phyloP scores from a whole-genome alignment of 495 filamentous ascomycete species.

The Xylaria intraflava region DNA sequence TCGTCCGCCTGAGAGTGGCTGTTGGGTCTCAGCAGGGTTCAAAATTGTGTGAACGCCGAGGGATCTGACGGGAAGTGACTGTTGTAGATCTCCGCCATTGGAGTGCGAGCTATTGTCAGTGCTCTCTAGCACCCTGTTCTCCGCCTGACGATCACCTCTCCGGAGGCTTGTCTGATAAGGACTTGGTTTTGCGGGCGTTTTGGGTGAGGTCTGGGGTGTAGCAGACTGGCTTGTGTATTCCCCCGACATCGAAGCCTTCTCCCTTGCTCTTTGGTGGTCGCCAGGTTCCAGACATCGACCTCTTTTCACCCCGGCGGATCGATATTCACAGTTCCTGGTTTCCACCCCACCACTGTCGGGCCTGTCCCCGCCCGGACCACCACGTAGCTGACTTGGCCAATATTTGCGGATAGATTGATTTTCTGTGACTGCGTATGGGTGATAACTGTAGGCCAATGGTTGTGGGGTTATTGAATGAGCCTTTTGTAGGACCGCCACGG shows the following conservation, averaged over 20 bases:
- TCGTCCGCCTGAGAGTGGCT: slow-evolving; percentile 1
- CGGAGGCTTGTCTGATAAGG: slow-evolving; percentile 19
- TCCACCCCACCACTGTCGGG: slow-evolving; percentile 25
- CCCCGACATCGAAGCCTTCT: slow-evolving; percentile 55
- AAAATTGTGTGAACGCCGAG: slow-evolving; percentile 47
- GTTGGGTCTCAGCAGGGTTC: slow-evolving; percentile 36
- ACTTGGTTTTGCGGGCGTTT: slow-evolving; percentile 21
- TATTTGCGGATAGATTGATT: background rate
- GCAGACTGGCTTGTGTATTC: slow-evolving; percentile 42
- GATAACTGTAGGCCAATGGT: slow-evolving; percentile 7
- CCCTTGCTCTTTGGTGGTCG: slow-evolving; percentile 46
- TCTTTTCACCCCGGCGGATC: slow-evolving; percentile 23
- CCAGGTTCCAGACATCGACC: slow-evolving; percentile 50
- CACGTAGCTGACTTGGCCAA: slow-evolving; percentile 14
- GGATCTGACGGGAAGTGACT: slow-evolving; percentile 33
- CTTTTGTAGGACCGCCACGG: slow-evolving; percentile 10
- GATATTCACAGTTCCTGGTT: slow-evolving; percentile 21
- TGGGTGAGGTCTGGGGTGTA: slow-evolving; percentile 34
- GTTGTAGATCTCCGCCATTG: slow-evolving; percentile 28
- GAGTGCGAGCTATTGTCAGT: slow-evolving; percentile 19
- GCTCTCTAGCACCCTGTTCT: slow-evolving; percentile 17
- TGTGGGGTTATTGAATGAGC: slow-evolving; percentile 3
- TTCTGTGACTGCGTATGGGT: slow-evolving; percentile 7
- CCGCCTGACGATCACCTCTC: slow-evolving; percentile 18
- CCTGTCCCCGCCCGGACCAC: slow-evolving; percentile 27